Conservation (phyloP, 2,329 filamentous ascomycete species). For the Aspergillus ustus region DNA sequence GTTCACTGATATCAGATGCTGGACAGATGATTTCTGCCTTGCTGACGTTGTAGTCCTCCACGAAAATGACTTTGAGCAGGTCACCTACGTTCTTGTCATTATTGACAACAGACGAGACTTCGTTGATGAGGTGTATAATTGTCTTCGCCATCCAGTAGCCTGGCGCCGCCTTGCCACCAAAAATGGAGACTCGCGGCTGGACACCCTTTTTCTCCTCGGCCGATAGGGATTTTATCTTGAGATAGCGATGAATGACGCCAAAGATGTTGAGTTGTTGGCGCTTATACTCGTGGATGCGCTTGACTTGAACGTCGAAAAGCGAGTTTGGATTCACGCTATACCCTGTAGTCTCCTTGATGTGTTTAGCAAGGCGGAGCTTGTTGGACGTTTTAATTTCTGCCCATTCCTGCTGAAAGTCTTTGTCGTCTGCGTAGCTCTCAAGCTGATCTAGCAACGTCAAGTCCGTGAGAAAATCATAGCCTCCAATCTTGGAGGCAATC, state of each 20-base stretch:
- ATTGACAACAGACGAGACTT: constrained; percentile 87
- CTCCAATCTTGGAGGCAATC: constrained; percentile 86
- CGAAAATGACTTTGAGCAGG: constrained; percentile 92
- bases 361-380: constrained; percentile 88
- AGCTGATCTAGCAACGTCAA: constrained; percentile 84
- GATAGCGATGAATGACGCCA: constrained; percentile 92
- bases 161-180: constrained; percentile 95
- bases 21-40: constrained; percentile 97
- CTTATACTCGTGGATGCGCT: constrained; percentile 99
- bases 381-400: constrained; percentile 95
- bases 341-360: constrained; percentile 81
- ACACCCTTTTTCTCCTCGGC: constrained; percentile 85
- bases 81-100: constrained; percentile 90
- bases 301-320: constrained; percentile 96
- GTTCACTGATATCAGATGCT: constrained; percentile 94
- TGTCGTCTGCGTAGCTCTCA: constrained; percentile 81
- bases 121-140: constrained; percentile 95
- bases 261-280: constrained; percentile 99
- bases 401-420: constrained; percentile 91
- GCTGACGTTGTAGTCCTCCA: constrained; percentile 99
- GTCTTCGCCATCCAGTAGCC: constrained; percentile 99
- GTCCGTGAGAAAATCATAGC: constrained; percentile 85
- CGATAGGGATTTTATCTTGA: constrained; percentile 83
- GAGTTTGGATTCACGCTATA: constrained; percentile 84
- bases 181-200: constrained; percentile 87